Evolutionary conservation across 1,284 basidiomycete species (phyloP).

Genomic region (Pseudozyma thailandica): DNA sequence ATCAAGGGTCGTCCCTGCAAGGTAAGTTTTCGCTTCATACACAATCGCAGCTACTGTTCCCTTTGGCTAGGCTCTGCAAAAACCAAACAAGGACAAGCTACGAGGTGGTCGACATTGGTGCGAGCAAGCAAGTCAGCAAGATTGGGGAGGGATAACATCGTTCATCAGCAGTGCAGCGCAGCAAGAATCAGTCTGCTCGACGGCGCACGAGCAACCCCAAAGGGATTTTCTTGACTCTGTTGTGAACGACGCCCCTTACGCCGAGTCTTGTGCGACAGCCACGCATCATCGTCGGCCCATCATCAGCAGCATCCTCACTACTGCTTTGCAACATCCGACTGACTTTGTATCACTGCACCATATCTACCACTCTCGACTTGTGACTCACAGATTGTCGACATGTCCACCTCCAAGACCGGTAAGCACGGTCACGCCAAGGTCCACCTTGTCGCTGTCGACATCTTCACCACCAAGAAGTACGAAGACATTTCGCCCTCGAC

Average conservation of each 20-base stretch:
- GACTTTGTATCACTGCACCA: not conserved
- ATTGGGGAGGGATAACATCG: no score
- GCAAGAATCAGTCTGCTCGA: no score
- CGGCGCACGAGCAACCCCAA: no score
- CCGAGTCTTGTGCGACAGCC: no score
- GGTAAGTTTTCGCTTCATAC: slow-evolving; percentile 56
- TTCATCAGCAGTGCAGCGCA: no score
- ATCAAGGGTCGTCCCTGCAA: slow-evolving; percentile 99
- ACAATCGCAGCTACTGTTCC: not conserved
- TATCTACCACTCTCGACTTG: not conserved
- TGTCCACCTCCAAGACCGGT: slow-evolving; percentile 99
- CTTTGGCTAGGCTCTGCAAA: no score
- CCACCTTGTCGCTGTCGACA: slow-evolving; percentile 95
- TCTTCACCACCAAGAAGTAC: slow-evolving; percentile 59
- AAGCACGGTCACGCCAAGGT: slow-evolving; percentile 99
- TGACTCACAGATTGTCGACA: slow-evolving; percentile 71
- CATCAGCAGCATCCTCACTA: not conserved
- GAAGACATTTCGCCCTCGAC: slow-evolving; percentile 99
- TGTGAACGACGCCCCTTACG: no score
- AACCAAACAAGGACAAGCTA: no score
- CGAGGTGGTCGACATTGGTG: no score
- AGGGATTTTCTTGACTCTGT: no score
- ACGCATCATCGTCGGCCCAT: no score
- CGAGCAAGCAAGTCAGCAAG: no score
- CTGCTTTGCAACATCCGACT: not conserved